phyloP scores from a whole-genome alignment of 768 basidiomycete genomes.

The Porpolomopsis calyptriformis region DNA sequence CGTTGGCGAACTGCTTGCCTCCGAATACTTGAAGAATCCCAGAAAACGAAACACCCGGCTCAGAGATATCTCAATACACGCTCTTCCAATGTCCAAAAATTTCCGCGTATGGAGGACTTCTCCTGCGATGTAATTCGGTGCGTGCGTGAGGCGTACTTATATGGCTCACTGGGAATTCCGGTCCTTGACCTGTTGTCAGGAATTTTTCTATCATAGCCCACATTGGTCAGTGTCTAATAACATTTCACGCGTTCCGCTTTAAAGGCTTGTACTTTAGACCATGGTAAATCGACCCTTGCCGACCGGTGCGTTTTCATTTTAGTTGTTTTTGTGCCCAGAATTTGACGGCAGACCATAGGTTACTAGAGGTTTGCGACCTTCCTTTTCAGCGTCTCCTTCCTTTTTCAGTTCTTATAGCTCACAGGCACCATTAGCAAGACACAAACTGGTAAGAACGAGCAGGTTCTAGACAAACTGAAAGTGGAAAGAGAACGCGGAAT shows the following conservation, averaged over 20 bases:
- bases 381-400: slow-evolving; percentile 1
- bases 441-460: slow-evolving; percentile 58
- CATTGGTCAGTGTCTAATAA: slow-evolving; percentile 48
- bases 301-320: slow-evolving; percentile 47
- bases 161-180: too few relatives aligned
- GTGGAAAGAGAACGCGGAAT: slow-evolving; percentile 96
- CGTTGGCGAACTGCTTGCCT: slow-evolving; percentile 21
- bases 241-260: background rate
- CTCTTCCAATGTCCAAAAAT: slow-evolving; percentile 22
- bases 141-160: background rate
- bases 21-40: slow-evolving; percentile 15
- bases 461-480: slow-evolving; percentile 88
- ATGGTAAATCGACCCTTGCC: slow-evolving; percentile 91
- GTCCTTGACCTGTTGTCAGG: slow-evolving; percentile 24
- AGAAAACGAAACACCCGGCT: slow-evolving; percentile 16
- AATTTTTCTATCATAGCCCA: slow-evolving; percentile 98
- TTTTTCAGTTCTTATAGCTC: slow-evolving; percentile 36
- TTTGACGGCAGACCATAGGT: slow-evolving; percentile 27
- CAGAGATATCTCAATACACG: slow-evolving; percentile 22
- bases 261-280: slow-evolving; percentile 38
- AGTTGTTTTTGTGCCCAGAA: background rate
- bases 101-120: slow-evolving; percentile 50
- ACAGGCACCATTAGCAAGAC: slow-evolving; percentile 77
- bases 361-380: slow-evolving; percentile 50
- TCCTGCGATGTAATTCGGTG: slow-evolving; percentile 62